Base-by-base conservation (phyloP, 805 yeast species). In the Pichia rugopelliculosa region DNA sequence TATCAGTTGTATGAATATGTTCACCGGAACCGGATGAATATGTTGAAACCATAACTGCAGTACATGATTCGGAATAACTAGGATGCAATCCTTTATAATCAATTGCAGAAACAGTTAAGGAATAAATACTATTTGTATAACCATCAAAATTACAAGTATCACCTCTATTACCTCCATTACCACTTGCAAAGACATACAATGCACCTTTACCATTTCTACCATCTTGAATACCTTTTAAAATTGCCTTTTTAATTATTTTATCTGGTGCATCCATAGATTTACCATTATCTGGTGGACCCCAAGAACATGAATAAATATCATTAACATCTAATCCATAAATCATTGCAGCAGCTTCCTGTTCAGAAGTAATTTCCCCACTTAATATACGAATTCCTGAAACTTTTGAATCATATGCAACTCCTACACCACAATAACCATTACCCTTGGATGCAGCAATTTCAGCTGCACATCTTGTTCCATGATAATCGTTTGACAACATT, bases 281-380 rank as follows among this genome's bases (percentile, higher is more conserved):
- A 0, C 99, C 99, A 62, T 91, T 87, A 64, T 93, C 99, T 3
- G 88, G 77, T 2, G 99, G 99, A 8, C 99, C 99, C 99, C 99
- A 93, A 4, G 96, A 88, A 65, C 99, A 93, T 3, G 96, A 87
- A 63, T 89, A 93, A 36, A 93, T 93, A 64, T 93, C 96, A 65
- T 93, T 93, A 24, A 79, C 76, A 52, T 87, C 90, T 53, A 85
- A 69, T 0, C 81, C 90, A 65, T 86, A 84, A 34, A 86, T 74
- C 73, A 93, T 70, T 1, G 98, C 85, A 2, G 85, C 79, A 0
- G 98, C 98, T 65, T 93, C 99, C 53, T 90, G 96, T 49, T 83
- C 96, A 3, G 87, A 71, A 3, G 91, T 79, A 42, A 93, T 77
- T 41, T 76, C 72, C 2, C 88, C 95, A 1, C 95, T 84, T 41